These are phyloP conservation scores for Xylaria hypoxylon DNA, from an alignment of 2,329 filamentous ascomycete genomes.

Conservation along the genomic window DNA sequence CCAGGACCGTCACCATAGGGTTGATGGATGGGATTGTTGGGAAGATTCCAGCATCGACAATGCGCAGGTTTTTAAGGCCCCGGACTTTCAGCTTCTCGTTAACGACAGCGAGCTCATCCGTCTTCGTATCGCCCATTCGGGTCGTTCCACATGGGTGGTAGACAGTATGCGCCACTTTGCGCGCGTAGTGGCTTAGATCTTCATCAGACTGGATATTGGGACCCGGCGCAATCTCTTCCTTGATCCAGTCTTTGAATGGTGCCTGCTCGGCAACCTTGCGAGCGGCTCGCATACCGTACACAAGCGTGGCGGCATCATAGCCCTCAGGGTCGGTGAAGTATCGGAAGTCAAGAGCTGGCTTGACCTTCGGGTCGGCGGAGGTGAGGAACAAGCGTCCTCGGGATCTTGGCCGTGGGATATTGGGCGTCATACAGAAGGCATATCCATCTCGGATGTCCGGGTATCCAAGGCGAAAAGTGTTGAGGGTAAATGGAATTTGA, in stretches of 20 bases:
- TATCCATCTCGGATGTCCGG: conserved; percentile 72
- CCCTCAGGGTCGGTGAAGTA: conserved; percentile 90
- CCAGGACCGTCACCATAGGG: conserved; percentile 90
- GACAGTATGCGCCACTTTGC: conserved; percentile 85
- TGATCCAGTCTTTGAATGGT: conserved; percentile 86
- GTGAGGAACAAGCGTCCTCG: conserved; percentile 82
- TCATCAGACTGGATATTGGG: conserved; percentile 80
- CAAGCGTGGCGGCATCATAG: conserved; percentile 85
- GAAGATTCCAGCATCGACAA: conserved; percentile 89
- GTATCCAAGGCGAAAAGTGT: conserved; percentile 84
- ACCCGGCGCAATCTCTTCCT: conserved; percentile 83
- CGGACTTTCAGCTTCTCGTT: conserved; percentile 78
- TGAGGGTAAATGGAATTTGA: conserved; percentile 91
- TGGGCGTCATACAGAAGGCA: conserved; percentile 93
- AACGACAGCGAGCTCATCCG: conserved; percentile 82
- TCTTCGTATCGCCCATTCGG: conserved; percentile 82
- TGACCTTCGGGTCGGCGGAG: conserved; percentile 78
- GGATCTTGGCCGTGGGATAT: conserved; percentile 85
- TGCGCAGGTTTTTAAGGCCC: conserved; percentile 78
- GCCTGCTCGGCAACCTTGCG: conserved; percentile 79
- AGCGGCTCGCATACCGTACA: conserved; percentile 81
- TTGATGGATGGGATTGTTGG: conserved; percentile 89
- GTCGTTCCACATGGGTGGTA: conserved; percentile 92
- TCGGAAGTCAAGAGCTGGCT: conserved; percentile 87
- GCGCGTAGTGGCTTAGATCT: conserved; percentile 83